phyloP scores from a whole-genome alignment of 768 basidiomycete genomes.

The Xerocomus potaroensis region DNA sequence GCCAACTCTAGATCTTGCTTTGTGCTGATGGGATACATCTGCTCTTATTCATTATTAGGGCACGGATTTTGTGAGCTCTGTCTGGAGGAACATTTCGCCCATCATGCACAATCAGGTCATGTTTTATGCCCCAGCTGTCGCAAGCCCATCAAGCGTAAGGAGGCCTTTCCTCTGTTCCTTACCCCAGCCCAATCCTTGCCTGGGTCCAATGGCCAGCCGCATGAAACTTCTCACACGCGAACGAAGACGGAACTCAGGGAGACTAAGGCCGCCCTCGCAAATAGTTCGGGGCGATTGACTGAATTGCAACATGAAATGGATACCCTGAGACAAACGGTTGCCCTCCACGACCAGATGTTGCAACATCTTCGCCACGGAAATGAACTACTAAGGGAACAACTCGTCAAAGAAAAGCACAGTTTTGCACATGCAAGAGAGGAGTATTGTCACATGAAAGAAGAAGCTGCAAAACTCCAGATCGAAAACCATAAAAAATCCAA shows the following conservation, averaged over 20 bases:
- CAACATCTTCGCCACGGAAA: conserved; percentile 15
- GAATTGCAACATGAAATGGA: conserved; percentile 12
- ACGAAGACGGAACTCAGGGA: conserved; percentile 12
- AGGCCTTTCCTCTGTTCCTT: conserved; percentile 27
- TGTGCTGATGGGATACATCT: conserved; percentile 10
- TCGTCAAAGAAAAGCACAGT: conserved; percentile 4
- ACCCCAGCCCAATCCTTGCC: conserved; percentile 13
- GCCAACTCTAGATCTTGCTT: conserved; percentile 1
- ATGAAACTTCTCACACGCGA: conserved; percentile 7
- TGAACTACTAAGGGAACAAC: conserved; percentile 11
- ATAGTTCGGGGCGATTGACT: conserved; percentile 8
- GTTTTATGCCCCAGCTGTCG: conserved; percentile 29
- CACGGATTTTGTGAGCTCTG: conserved; percentile 32
- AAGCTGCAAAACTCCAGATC: conserved; percentile 18
- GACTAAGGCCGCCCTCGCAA: conserved; percentile 11
- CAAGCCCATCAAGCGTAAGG: conserved; percentile 24
- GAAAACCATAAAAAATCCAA: conserved; percentile 20
- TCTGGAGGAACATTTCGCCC: conserved; percentile 19
- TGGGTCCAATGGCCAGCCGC: neutral
- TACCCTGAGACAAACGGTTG: conserved; percentile 4
- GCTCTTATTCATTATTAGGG: conserved; percentile 20
- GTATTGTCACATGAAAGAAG: conserved; percentile 16
- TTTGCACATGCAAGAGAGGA: conserved; percentile 10
- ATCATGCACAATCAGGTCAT: conserved; percentile 1
- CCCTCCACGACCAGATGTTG: conserved; percentile 5